phyloP scores from a whole-genome alignment of 805 yeast genomes.

The Grigorovia yakushimaensis region DNA sequence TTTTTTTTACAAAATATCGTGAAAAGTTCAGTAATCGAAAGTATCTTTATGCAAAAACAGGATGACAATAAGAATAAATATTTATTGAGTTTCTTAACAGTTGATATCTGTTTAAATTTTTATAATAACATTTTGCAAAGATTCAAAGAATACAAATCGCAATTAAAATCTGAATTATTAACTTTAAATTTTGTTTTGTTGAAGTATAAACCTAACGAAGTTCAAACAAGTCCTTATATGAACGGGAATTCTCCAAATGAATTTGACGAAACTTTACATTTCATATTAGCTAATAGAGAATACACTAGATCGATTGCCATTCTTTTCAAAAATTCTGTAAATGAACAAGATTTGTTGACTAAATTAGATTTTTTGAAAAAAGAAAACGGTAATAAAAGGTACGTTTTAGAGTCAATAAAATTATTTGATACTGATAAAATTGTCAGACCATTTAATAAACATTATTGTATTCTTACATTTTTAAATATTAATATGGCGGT shows the following conservation, averaged over 20 bases:
- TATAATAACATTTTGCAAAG: constrained; percentile 31
- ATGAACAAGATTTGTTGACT: constrained; percentile 8
- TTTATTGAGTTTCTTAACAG: constrained; percentile 26
- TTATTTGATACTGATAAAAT: constrained; percentile 11
- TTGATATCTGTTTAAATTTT: constrained; percentile 29
- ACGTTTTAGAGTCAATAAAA: constrained; percentile 20
- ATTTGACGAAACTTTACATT: constrained; percentile 3
- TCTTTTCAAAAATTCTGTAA: constrained; percentile 10
- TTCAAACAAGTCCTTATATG: constrained; percentile 17
- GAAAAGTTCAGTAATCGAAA: constrained; percentile 55
- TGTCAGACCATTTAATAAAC: constrained; percentile 12
- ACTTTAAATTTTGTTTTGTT: constrained; percentile 28
- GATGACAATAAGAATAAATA: constrained; percentile 25
- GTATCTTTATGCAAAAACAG: constrained; percentile 35
- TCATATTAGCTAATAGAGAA: constrained; percentile 8
- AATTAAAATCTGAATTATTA: constrained; percentile 32
- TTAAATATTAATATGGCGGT: constrained; percentile 22
- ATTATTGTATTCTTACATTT: constrained; percentile 20
- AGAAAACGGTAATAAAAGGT: constrained; percentile 14
- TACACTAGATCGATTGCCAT: constrained; percentile 24
- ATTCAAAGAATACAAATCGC: constrained; percentile 29
- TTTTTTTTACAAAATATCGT: constrained; percentile 33
- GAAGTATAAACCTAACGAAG: constrained; percentile 28
- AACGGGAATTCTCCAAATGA: neutral
- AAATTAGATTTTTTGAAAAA: constrained; percentile 8